phyloP scores from a whole-genome alignment of 2,329 filamentous ascomycete species.

The Calonectria hawksworthii region DNA sequence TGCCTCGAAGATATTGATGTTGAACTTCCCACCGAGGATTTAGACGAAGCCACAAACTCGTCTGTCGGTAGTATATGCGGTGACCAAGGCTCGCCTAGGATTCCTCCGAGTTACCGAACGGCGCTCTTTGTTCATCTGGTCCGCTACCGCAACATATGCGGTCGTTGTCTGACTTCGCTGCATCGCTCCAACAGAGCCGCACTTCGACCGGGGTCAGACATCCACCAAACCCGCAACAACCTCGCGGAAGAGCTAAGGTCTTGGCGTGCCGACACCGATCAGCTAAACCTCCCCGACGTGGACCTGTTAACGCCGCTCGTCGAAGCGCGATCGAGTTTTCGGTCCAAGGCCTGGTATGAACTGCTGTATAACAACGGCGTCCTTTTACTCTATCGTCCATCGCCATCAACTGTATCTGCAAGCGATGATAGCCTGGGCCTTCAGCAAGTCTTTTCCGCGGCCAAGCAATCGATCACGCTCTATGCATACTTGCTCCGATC shows the following conservation, averaged over 20 bases:
- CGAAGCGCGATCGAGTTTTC: slow-evolving; percentile 54
- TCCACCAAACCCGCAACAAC: slow-evolving; percentile 23
- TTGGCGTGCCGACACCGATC: slow-evolving; percentile 48
- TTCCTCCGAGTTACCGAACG: slow-evolving; percentile 35
- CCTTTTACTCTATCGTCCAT: slow-evolving; percentile 57
- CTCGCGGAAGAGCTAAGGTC: slow-evolving; percentile 48
- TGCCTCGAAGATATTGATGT: slow-evolving; percentile 58
- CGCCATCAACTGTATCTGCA: slow-evolving; percentile 45
- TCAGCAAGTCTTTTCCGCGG: slow-evolving; percentile 55
- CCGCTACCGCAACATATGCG: slow-evolving; percentile 56
- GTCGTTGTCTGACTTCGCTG: slow-evolving; percentile 52
- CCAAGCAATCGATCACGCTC: slow-evolving; percentile 55
- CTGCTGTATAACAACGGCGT: slow-evolving; percentile 12
- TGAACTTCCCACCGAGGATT: slow-evolving; percentile 46
- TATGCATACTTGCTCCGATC: slow-evolving; percentile 61
- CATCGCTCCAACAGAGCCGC: slow-evolving; percentile 43
- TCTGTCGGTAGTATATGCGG: background rate
- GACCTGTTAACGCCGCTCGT: slow-evolving; percentile 39
- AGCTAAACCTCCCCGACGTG: slow-evolving; percentile 31
- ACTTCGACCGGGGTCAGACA: slow-evolving; percentile 38
- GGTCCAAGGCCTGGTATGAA: slow-evolving; percentile 56
- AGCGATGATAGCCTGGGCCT: slow-evolving; percentile 44
- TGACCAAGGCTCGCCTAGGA: slow-evolving; percentile 5
- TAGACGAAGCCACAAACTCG: slow-evolving; percentile 5
- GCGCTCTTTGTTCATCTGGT: slow-evolving; percentile 56